These are phyloP conservation scores for Spiromastix sp. DNA, from an alignment of 2,329 filamentous ascomycete genomes.

Conservation along the genomic window DNA sequence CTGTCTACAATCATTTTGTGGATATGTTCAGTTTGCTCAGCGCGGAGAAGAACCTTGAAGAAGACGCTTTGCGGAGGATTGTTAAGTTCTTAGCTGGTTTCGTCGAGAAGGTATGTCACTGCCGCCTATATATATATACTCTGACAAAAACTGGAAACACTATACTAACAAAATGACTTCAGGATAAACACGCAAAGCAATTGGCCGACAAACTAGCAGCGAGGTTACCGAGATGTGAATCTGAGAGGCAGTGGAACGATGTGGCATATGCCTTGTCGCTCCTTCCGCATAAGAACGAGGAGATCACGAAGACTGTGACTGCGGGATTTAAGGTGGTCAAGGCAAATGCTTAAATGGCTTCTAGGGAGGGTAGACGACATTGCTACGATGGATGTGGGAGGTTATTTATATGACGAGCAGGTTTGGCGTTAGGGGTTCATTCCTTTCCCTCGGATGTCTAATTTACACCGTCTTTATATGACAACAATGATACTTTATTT, in stretches of 20 bases:
- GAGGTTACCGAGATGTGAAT: constrained; percentile 74
- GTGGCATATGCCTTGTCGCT: constrained; percentile 85
- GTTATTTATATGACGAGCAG: constrained; percentile 3
- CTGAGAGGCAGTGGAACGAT: constrained; percentile 93
- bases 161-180: constrained; percentile 2
- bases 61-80: constrained; percentile 77
- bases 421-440: not conserved
- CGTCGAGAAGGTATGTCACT: constrained; percentile 76
- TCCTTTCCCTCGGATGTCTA: too few relatives aligned
- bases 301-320: constrained; percentile 32
- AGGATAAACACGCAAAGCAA: constrained; percentile 97
- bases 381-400: not conserved
- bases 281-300: constrained; percentile 59
- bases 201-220: constrained; percentile 87
- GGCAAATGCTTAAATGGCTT: constrained; percentile 42
- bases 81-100: constrained; percentile 90
- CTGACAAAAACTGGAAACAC: too few relatives aligned
- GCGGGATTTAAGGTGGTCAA: constrained; percentile 53
- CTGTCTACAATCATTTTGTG: constrained; percentile 98
- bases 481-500: too few relatives aligned
- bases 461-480: too few relatives aligned
- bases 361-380: not conserved
- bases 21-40: constrained; percentile 96
- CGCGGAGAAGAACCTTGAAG: constrained; percentile 67
- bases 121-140: not conserved